Evolutionary conservation across 1,284 basidiomycete genomes (phyloP).

Genomic region (Violaceomyces palustris): DNA sequence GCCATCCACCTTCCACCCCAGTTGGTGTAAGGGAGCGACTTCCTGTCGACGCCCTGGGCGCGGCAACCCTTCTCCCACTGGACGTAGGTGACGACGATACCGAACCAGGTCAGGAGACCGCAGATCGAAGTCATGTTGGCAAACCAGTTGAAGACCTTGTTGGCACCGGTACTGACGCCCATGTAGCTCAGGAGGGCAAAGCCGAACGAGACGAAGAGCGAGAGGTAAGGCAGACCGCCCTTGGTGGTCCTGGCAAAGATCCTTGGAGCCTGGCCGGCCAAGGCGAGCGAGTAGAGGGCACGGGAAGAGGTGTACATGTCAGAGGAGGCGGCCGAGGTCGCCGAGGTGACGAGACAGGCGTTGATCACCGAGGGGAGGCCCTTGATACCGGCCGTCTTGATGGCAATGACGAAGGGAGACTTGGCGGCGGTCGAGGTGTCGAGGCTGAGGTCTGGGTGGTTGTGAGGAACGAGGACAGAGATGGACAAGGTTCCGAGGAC

Average conservation of each 20-base stretch:
- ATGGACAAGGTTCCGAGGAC: constrained; percentile 55
- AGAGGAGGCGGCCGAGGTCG: constrained; percentile 77
- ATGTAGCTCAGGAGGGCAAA: constrained; percentile 68
- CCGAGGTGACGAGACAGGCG: constrained; percentile 68
- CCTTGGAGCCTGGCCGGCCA: constrained; percentile 68
- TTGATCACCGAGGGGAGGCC: constrained; percentile 62
- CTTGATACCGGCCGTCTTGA: constrained; percentile 50
- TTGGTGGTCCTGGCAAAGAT: constrained; percentile 67
- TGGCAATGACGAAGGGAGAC: constrained; percentile 51
- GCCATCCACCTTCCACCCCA: constrained; percentile 53
- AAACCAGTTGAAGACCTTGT: constrained; percentile 60
- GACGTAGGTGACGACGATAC: constrained; percentile 69
- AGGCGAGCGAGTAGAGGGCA: constrained; percentile 68
- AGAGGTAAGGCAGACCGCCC: constrained; percentile 69
- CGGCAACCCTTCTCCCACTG: constrained; percentile 66
- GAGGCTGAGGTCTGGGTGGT: constrained; percentile 26
- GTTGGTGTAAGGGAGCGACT: constrained; percentile 56
- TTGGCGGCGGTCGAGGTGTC: constrained; percentile 28
- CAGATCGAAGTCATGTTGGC: constrained; percentile 64
- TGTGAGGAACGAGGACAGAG: constrained; percentile 40
- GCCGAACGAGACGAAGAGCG: constrained; percentile 64
- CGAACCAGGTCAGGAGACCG: constrained; percentile 78
- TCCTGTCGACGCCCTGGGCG: constrained; percentile 61
- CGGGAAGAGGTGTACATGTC: constrained; percentile 77
- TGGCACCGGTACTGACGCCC: constrained; percentile 51